Evolutionary conservation across 2,329 filamentous ascomycete genomes (phyloP), one percentile per base, ranked within the genome.

Genomic region (Cladophialophora bantiana): DNA sequence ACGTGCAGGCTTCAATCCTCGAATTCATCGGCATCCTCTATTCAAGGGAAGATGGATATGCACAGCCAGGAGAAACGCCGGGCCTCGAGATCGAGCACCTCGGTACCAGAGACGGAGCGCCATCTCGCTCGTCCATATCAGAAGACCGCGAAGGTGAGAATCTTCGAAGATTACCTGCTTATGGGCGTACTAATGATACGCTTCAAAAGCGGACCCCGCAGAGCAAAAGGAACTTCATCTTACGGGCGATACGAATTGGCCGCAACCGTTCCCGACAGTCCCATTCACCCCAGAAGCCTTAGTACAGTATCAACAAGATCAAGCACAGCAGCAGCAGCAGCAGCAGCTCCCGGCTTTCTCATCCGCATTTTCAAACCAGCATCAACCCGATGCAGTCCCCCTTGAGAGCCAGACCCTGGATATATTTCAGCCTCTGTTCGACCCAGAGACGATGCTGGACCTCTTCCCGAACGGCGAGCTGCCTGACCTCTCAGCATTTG

Each of bases 1-100:
- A 62, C 38, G 64, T 35, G 7, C 64, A 55, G 36, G 52, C 56
- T 6, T 66, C 57, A 6, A 66, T 66, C 53, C 64, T 66, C n/a
- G 58, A 62, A 20, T 60, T 60, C 48, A 54, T 32, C 32, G 40
- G 42, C 7, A 55, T 60, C 20, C 45, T 65, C 35, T 26, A 20
- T 10, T 50, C 38, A 13, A 64, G 53, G 20, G 42, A 59, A 6
- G 53, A 53, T 20, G 62, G 62, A 32, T 58, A 58, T n/a, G 36
- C 26, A 2, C 50, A 38, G 9, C 42, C 62, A 45, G 62, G 53
- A 18, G 53, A 64, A 26, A 38, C 34, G 35, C 38, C 36, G 3
- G 15, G 7, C 35, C 31, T 52, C 38, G 40, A 32, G 26, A 59
- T 64, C 20, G 62, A 53, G 32, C 38, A 58, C 5, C 4, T 26